phyloP scores from a whole-genome alignment of 306 rosid species.

The Abrus precatorius region DNA sequence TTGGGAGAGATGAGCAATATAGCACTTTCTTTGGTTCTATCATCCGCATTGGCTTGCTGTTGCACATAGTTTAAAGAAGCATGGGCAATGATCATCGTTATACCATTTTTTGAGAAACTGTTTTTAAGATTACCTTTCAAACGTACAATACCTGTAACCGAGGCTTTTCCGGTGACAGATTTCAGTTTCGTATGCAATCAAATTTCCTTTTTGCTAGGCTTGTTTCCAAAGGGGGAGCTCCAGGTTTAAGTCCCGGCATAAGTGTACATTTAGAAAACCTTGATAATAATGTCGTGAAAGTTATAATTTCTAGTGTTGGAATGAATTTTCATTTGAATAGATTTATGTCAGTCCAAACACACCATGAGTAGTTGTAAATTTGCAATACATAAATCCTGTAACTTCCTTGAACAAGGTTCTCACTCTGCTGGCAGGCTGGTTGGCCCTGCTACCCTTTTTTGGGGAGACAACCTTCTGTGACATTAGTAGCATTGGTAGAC shows the following conservation, averaged over 20 bases:
- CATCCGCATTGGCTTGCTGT: conserved; percentile 32
- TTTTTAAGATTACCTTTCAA: conserved; percentile 15
- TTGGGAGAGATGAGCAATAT: conserved; percentile 43
- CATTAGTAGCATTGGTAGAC: neutral
- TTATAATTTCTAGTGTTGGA: too few relatives aligned
- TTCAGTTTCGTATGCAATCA: neutral
- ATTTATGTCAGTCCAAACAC: too few relatives aligned
- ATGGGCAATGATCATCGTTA: neutral
- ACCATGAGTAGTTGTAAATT: neutral
- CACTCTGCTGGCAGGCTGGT: neutral
- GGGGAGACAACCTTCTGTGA: neutral
- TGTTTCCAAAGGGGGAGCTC: neutral
- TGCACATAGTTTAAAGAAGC: conserved; percentile 24
- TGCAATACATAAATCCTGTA: neutral
- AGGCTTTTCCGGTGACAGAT: neutral
- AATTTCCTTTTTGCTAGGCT: neutral
- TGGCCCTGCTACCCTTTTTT: neutral
- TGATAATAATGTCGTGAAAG: too few relatives aligned
- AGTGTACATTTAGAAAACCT: too few relatives aligned
- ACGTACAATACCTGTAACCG: conserved; percentile 1
- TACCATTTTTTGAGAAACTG: neutral
- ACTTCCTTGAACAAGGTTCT: neutral
- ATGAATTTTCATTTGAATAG: too few relatives aligned
- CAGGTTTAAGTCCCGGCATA: neutral
- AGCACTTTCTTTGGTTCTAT: conserved; percentile 32